These are phyloP conservation scores for Pichia sp. DNA, from an alignment of 1,139 yeast genomes.

Conservation along the genomic window DNA sequence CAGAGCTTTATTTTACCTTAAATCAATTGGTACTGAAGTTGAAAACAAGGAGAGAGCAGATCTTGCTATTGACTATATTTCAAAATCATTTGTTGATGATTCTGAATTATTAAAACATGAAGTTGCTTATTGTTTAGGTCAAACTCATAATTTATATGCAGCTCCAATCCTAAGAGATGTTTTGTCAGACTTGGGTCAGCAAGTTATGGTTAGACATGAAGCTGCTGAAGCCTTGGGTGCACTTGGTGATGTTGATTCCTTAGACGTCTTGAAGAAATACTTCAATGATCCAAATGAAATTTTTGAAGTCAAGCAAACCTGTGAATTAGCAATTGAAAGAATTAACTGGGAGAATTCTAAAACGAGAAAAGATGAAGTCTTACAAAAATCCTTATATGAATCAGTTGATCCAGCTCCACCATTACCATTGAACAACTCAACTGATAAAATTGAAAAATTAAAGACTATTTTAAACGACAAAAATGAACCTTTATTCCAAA, in stretches of 20 bases:
- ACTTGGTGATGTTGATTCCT: constrained; percentile 73
- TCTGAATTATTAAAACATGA: constrained; percentile 96
- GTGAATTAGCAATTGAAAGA: constrained; percentile 93
- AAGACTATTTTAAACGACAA: constrained; percentile 69
- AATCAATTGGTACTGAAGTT: constrained; percentile 68
- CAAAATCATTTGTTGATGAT: constrained; percentile 69
- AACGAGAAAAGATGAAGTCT: constrained; percentile 51
- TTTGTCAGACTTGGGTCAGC: constrained; percentile 59
- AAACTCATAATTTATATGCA: constrained; percentile 76
- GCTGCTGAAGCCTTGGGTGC: constrained; percentile 99
- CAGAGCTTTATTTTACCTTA: constrained; percentile 87
- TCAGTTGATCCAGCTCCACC: constrained; percentile 99
- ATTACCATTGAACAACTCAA: constrained; percentile 45
- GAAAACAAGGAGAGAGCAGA: constrained; percentile 44
- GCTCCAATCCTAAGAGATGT: constrained; percentile 72
- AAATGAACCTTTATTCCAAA: constrained; percentile 71
- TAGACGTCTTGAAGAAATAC: constrained; percentile 59
- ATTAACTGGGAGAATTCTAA: constrained; percentile 87
- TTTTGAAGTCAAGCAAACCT: constrained; percentile 89
- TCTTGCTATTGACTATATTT: constrained; percentile 75
- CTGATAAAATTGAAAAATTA: constrained; percentile 55
- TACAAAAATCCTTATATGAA: constrained; percentile 71
- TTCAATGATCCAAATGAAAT: constrained; percentile 59
- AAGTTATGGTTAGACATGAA: constrained; percentile 96
- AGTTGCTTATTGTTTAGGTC: constrained; percentile 97